phyloP scores from a whole-genome alignment of 129 eudicot species.

The Flaveria linearis region DNA sequence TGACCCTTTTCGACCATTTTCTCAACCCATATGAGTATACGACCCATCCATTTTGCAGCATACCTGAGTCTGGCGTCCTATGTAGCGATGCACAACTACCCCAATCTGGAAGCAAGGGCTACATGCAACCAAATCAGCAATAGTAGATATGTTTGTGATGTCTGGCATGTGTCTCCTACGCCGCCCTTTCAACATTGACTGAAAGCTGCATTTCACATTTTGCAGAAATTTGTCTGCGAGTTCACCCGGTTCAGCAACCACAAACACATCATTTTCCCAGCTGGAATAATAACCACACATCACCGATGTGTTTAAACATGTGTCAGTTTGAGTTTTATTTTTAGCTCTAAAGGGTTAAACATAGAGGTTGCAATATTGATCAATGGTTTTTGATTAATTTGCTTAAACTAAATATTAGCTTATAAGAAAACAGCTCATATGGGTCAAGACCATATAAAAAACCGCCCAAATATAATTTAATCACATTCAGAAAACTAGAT shows the following conservation, averaged over 20 bases:
- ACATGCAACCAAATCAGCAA: slow-evolving; percentile 78
- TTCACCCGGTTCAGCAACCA: slow-evolving; percentile 98
- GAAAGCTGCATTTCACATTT: slow-evolving; percentile 69
- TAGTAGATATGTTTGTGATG: slow-evolving; percentile 58
- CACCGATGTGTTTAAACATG: not conserved
- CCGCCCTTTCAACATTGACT: slow-evolving; percentile 60
- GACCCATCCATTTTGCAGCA: slow-evolving; percentile 12
- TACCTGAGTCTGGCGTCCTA: slow-evolving; percentile 98
- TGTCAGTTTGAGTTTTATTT: not conserved
- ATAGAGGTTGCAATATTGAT: not conserved
- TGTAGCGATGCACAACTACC: slow-evolving; percentile 76
- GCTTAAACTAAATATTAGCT: not conserved
- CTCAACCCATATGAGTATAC: slow-evolving; percentile 7
- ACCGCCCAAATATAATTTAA: not conserved
- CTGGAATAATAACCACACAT: slow-evolving; percentile 44
- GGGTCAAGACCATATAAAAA: not conserved
- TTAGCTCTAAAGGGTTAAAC: not conserved
- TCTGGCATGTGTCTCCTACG: slow-evolving; percentile 64
- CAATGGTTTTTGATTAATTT: not conserved
- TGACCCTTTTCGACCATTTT: not conserved
- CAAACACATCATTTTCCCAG: slow-evolving; percentile 96
- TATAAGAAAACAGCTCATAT: not conserved
- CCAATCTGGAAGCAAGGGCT: slow-evolving; percentile 89
- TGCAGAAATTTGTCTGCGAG: slow-evolving; percentile 89
- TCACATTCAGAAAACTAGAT: not conserved